Evolutionary conservation across 2,329 filamentous ascomycete genomes (phyloP).

Genomic region (Rutstroemia sp.): DNA sequence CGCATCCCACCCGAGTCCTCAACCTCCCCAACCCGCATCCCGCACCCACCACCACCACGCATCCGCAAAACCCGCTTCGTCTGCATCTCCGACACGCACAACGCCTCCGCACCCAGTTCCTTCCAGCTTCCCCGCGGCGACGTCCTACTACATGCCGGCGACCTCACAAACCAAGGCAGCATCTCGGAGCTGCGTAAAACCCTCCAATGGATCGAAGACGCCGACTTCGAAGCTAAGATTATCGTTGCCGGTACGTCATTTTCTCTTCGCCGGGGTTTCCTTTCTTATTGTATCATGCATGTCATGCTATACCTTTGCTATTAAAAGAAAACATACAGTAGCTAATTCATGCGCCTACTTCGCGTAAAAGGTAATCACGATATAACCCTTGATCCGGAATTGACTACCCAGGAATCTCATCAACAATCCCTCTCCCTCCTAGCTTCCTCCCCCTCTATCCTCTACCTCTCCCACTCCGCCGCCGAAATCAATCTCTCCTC

Average conservation of each 20-base stretch:
- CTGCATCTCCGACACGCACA: conserved; percentile 73
- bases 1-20: conserved; percentile 47
- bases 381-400: conserved; percentile 58
- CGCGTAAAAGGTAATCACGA: conserved; percentile 61
- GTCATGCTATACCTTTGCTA: too few species aligned
- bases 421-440: conserved; percentile 41
- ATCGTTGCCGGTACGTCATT: conserved; percentile 46
- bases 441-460: conserved; percentile 41
- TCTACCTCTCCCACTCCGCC: conserved; percentile 56
- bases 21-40: conserved; percentile 55
- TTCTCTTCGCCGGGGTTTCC: neutral
- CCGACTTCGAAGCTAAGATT: conserved; percentile 63
- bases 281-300: neutral
- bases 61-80: conserved; percentile 54
- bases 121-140: conserved; percentile 63
- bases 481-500: conserved; percentile 46
- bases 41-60: conserved; percentile 41
- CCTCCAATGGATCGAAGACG: conserved; percentile 58
- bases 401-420: conserved; percentile 45
- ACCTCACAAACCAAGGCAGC: conserved; percentile 67
- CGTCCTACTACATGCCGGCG: conserved; percentile 68
- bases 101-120: conserved; percentile 41
- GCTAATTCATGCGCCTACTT: neutral
- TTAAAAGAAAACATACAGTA: too few species aligned
- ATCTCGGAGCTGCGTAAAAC: conserved; percentile 52